phyloP scores from a whole-genome alignment of 2,329 filamentous ascomycete species.

The Canariomyces notabilis region DNA sequence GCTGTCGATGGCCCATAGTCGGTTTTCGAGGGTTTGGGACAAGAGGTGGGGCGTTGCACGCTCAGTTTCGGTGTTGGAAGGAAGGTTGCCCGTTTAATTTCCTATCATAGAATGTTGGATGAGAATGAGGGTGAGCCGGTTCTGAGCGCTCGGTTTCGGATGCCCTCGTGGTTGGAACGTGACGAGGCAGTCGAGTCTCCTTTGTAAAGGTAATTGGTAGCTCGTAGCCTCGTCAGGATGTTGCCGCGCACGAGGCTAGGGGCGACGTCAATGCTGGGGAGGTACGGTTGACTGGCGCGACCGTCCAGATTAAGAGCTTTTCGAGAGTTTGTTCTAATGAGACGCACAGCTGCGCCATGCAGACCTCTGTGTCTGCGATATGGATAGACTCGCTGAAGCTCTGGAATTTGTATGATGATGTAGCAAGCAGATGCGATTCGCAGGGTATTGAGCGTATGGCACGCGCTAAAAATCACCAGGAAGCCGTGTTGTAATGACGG shows the following conservation, averaged over 20 bases:
- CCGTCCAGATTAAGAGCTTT: neutral
- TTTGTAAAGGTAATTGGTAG: neutral
- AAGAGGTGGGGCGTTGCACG: neutral
- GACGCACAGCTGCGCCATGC: too few species aligned
- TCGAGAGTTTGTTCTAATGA: too few species aligned
- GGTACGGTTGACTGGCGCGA: neutral
- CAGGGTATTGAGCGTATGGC: too few species aligned
- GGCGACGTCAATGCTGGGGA: neutral
- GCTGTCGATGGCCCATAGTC: constrained; percentile 26
- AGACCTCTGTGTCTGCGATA: too few species aligned
- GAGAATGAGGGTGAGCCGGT: too few species aligned
- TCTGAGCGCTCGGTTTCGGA: neutral
- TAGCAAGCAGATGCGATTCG: too few species aligned
- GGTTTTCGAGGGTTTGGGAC: constrained; percentile 5
- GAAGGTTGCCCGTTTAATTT: neutral
- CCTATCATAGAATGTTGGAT: neutral
- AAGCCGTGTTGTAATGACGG: too few species aligned
- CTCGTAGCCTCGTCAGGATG: neutral
- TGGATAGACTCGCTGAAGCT: too few species aligned
- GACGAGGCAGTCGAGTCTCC: neutral
- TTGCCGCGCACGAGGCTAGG: neutral
- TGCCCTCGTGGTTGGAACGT: neutral
- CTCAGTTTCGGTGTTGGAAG: neutral
- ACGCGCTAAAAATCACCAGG: too few species aligned
- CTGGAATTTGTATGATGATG: too few species aligned